Conservation (phyloP, 106 monocot genomes). For the Apostasia ramifera region DNA sequence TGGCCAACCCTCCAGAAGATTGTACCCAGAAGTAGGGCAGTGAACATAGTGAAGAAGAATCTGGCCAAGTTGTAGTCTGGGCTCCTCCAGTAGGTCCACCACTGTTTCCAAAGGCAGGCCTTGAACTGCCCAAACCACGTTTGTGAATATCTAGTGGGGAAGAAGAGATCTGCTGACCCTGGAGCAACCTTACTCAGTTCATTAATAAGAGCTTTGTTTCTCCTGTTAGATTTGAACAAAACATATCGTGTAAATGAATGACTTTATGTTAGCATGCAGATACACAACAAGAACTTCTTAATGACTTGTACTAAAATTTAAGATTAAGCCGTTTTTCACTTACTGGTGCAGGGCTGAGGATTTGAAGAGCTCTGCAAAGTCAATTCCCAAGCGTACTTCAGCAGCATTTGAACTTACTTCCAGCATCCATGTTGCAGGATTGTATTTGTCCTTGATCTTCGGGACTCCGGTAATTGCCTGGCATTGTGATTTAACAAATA, state of each 20-base stretch:
- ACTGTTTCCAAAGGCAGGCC: conserved; percentile 79
- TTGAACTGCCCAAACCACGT: conserved; percentile 38
- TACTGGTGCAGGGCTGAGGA: conserved; percentile 41
- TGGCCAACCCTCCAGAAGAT: conserved; percentile 66
- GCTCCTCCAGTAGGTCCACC: conserved; percentile 79
- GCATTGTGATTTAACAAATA: neutral
- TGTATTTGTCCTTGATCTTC: conserved; percentile 60
- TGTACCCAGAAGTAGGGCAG: conserved; percentile 52
- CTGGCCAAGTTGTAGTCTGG: conserved; percentile 72
- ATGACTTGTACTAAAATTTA: neutral
- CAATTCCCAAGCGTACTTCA: conserved; percentile 40
- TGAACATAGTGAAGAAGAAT: conserved; percentile 54
- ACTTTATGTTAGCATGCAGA: neutral
- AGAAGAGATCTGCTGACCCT: conserved; percentile 46
- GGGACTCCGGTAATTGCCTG: conserved; percentile 71
- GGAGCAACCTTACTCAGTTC: conserved; percentile 43
- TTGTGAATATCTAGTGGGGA: conserved; percentile 44
- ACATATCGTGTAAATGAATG: neutral
- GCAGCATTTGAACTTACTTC: conserved; percentile 53
- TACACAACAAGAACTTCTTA: neutral
- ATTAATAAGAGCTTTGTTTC: conserved; percentile 34
- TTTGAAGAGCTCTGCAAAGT: conserved; percentile 55
- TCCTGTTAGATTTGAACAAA: conserved; percentile 23
- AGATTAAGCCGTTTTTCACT: conserved; percentile 5
- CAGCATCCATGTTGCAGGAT: conserved; percentile 80